phyloP scores from a whole-genome alignment of 2,329 filamentous ascomycete genomes.

The Botrytis deweyae region DNA sequence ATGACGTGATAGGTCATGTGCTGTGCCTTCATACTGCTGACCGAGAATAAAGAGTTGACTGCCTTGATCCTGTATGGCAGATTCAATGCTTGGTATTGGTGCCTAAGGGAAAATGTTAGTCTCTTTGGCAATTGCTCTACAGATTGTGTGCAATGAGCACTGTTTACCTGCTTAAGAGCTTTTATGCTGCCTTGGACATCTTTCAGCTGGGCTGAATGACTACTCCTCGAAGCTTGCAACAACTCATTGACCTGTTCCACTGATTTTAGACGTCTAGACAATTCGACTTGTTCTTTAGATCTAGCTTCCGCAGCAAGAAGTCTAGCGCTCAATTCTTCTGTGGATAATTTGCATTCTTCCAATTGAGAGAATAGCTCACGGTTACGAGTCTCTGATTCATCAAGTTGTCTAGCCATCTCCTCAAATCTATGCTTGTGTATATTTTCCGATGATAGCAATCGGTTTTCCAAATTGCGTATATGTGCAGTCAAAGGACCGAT shows the following conservation, averaged over 20 bases:
- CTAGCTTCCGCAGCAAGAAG: conserved; percentile 2
- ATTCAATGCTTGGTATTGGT: conserved; percentile 2
- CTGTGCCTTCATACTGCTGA: not conserved
- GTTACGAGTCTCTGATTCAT: conserved; percentile 4
- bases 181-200: conserved; percentile 1
- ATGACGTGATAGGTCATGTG: conserved; percentile 14
- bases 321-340: conserved; percentile 7
- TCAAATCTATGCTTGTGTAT: conserved; percentile 3
- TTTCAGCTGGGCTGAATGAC: not conserved
- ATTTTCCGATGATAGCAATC: conserved; percentile 1
- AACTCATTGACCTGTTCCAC: not conserved
- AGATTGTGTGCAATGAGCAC: not conserved
- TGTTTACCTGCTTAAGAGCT: conserved; percentile 11
- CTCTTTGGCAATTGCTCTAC: not conserved
- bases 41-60: not conserved
- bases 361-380: not conserved
- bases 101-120: not conserved
- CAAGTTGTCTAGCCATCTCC: conserved; percentile 6
- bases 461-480: not conserved
- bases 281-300: not conserved
- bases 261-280: not conserved
- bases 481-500: not conserved
- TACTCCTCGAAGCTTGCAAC: conserved; percentile 1
- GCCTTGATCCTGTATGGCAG: not conserved
- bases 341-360: not conserved